Evolutionary conservation across 257 asterid genomes (phyloP).

Genomic region (Ehretia macrophylla): DNA sequence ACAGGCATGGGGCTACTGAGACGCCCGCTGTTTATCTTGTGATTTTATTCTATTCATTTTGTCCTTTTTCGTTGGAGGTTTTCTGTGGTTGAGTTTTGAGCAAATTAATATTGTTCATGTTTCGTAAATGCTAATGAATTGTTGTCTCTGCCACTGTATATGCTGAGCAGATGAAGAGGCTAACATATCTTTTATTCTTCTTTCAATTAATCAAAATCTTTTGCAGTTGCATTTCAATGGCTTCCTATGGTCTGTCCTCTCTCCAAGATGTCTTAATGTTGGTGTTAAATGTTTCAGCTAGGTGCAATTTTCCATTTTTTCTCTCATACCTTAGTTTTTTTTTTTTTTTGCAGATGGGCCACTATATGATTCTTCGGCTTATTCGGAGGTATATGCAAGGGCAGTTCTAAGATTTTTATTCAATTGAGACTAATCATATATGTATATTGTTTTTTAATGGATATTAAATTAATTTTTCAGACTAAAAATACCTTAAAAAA

Average conservation of each 20-base stretch:
- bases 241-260: neutral
- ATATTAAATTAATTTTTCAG: too few species aligned
- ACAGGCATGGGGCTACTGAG: conserved; percentile 6
- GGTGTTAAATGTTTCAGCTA: neutral
- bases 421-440: too few species aligned
- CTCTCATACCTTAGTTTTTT: neutral
- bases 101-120: too few species aligned
- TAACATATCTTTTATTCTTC: neutral
- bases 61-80: neutral
- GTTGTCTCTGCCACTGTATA: neutral
- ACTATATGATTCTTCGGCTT: conserved; percentile 73
- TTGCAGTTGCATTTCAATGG: neutral
- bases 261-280: too few species aligned
- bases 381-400: conserved; percentile 49
- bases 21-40: conserved; percentile 40
- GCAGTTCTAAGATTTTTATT: neutral
- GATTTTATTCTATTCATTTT: conserved; percentile 17
- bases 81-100: neutral
- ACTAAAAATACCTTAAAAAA: too few species aligned
- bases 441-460: too few species aligned
- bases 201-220: too few species aligned
- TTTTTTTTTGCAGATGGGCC: conserved; percentile 64
- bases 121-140: too few species aligned
- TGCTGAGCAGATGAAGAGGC: neutral
- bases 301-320: neutral